Percentiles rank a stretch among this genome's conserved stretches.
These are phyloP conservation scores for Hemileia vastatrix DNA, from an alignment of 1,284 basidiomycete genomes.

Conservation along the genomic window DNA sequence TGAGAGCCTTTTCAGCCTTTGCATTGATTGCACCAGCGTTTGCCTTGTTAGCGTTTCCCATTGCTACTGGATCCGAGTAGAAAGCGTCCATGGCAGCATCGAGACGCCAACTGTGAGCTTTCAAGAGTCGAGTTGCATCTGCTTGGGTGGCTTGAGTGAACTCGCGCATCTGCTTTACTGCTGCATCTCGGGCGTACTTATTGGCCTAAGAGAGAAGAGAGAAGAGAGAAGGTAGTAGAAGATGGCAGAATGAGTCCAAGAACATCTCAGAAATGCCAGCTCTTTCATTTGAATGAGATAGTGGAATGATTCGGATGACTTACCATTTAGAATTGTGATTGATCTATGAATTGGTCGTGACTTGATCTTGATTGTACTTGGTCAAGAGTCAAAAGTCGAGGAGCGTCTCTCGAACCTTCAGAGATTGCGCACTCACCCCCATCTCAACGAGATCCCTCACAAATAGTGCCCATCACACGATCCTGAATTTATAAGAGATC, in stretches of 20 bases:
- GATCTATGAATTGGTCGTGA: too few relatives aligned
- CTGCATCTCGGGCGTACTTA: neutral
- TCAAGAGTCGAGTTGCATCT: slow-evolving; percentile 63
- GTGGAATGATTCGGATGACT: too few relatives aligned
- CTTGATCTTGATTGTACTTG: too few relatives aligned
- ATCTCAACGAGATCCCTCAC: too few relatives aligned
- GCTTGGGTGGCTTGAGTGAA: too few relatives aligned
- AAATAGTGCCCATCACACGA: too few relatives aligned
- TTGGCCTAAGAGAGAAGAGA: neutral
- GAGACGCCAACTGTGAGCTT: slow-evolving; percentile 57
- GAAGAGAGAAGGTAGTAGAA: neutral
- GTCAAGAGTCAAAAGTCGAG: too few relatives aligned
- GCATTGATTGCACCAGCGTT: slow-evolving; percentile 44
- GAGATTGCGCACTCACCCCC: too few relatives aligned
- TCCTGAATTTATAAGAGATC: too few relatives aligned
- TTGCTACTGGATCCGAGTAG: slow-evolving; percentile 49
- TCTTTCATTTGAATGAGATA: too few relatives aligned
- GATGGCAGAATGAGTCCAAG: neutral
- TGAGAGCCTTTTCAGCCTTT: slow-evolving; percentile 29
- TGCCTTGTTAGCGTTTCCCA: slow-evolving; percentile 31
- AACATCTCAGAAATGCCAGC: neutral
- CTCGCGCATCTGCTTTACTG: neutral
- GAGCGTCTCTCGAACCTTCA: too few relatives aligned
- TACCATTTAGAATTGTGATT: too few relatives aligned
- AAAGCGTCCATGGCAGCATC: slow-evolving; percentile 68